phyloP scores from a whole-genome alignment of 148 eudicot species.

The Fagopyrum tataricum region DNA sequence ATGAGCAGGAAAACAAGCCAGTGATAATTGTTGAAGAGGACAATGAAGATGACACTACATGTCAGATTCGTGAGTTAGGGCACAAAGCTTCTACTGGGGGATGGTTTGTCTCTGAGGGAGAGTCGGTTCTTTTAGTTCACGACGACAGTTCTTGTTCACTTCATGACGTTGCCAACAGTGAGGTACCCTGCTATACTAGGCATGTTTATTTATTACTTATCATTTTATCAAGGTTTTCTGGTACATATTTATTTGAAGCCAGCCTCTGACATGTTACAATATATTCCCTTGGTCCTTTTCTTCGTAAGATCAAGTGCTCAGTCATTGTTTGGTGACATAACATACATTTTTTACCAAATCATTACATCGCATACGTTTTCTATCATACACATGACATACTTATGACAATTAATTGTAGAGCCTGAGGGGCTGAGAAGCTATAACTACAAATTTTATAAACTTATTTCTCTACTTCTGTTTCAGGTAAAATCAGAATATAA shows the following conservation, averaged over 20 bases:
- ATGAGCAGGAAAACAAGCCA: slow-evolving; percentile 52
- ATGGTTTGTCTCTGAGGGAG: slow-evolving; percentile 94
- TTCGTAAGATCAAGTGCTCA: background rate
- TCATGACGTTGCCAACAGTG: slow-evolving; percentile 67
- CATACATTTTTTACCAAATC: background rate
- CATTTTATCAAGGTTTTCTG: background rate
- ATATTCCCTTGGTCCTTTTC: background rate
- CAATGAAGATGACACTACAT: slow-evolving; percentile 32
- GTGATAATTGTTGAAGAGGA: slow-evolving; percentile 44
- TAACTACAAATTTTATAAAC: background rate
- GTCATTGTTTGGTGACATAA: background rate
- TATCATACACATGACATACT: background rate
- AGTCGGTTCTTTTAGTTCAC: slow-evolving; percentile 85
- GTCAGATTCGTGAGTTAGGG: slow-evolving; percentile 58
- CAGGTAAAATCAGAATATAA: slow-evolving; percentile 81
- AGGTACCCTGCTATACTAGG: slow-evolving; percentile 36
- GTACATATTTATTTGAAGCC: background rate
- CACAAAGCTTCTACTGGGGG: slow-evolving; percentile 65
- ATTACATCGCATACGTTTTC: background rate
- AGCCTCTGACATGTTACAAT: background rate
- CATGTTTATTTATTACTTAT: background rate
- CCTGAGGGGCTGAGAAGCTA: background rate
- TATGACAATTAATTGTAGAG: background rate
- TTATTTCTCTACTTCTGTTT: background rate
- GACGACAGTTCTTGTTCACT: slow-evolving; percentile 75